phyloP scores from a whole-genome alignment of 2,329 filamentous ascomycete genomes.

The Aspergillus thermomutatus region DNA sequence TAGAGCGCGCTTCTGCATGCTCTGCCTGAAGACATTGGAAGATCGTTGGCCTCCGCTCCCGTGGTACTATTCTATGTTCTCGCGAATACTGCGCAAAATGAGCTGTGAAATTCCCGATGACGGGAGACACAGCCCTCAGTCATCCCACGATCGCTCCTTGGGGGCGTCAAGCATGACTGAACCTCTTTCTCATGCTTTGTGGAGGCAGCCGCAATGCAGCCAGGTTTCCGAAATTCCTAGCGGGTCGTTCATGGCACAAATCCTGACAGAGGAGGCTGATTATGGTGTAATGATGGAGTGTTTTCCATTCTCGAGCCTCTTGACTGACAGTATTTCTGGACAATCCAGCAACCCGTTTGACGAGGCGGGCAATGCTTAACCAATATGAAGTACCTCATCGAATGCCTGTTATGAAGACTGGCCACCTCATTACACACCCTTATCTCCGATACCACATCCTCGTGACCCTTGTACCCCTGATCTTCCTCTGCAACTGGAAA shows the following conservation, averaged over 20 bases:
- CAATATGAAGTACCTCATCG: background rate
- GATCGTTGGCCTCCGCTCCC: constrained; percentile 4
- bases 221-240: background rate
- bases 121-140: background rate
- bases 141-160: background rate
- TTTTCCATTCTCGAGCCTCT: background rate
- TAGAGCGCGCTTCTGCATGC: constrained; percentile 9
- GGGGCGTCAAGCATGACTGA: background rate
- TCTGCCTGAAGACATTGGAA: constrained; percentile 1
- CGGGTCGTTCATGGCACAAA: background rate
- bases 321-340: background rate
- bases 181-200: background rate
- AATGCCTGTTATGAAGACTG: background rate
- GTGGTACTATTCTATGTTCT: constrained; percentile 6
- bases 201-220: background rate
- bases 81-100: background rate
- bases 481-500: constrained; percentile 75
- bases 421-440: background rate
- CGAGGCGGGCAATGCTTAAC: background rate
- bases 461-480: constrained; percentile 52
- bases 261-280: background rate
- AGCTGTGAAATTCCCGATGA: constrained; percentile 1
- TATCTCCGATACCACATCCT: constrained; percentile 51
- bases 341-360: background rate
- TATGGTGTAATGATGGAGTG: background rate